Evolutionary conservation across 1,284 basidiomycete species (phyloP), one percentile per base, ranked within the genome.

Genomic region (Tetrapyrgos nigripes): DNA sequence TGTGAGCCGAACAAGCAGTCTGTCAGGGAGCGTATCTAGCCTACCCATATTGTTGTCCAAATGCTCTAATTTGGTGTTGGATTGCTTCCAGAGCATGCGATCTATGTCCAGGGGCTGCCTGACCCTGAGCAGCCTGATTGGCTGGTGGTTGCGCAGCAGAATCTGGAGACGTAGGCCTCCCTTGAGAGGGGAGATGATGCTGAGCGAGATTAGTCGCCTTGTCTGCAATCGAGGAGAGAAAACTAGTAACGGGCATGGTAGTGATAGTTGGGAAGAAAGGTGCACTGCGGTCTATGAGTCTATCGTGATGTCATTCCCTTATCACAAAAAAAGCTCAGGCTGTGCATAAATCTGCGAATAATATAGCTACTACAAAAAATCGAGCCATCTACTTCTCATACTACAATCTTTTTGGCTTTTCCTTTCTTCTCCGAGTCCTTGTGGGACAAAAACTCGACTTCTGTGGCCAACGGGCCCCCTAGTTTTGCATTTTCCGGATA

Each of bases 351-450:
- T n/a, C n/a, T n/a, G 37, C 31, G 8, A 8, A 19, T 8, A 8
- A 31, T 14, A 19, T 44, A 26, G 24, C n/a, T 24, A 33, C 29
- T n/a, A n/a, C 28, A 50, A 28, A 27, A 29, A 45, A 19, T 50
- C 44, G 33, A 57, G 49, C 28, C 33, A 40, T 33, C 6, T n/a
- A 66, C 59, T 67, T 51, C 54, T 63, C 63, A 66, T 62, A 92
- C 85, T 67, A 86, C 72, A 62, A 93, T 88, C 82, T 88, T 92
- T 71, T 82, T 81, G 57, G 84, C 75, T 74, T 94, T 95, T 64
- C 89, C 91, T 84, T 97, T 98, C 85, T 92, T 95, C 83, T 97
- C 95, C 65, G 91, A 93, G 76, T 97, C 95, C 75, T 94, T 93
- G 82, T 98, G 96, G 67, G 91, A 94, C 75, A 93, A 78, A 74